Percentiles rank a stretch among this genome's conserved stretches.
These are phyloP conservation scores for Ophiostoma tasmaniense DNA, from an alignment of 2,329 filamentous ascomycete species.

Conservation along the genomic window DNA sequence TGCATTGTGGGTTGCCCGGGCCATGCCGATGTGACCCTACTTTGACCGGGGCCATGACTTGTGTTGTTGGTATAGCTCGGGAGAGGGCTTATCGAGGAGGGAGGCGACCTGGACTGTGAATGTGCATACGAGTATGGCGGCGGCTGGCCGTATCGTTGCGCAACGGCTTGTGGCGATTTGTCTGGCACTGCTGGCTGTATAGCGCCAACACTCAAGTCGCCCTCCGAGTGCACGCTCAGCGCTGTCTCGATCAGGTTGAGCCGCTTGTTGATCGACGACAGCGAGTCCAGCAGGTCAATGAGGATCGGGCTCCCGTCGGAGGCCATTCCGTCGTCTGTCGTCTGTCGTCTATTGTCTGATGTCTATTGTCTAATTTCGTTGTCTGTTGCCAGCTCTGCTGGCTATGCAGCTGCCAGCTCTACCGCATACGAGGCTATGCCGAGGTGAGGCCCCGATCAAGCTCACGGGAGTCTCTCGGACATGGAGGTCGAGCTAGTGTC, in stretches of 20 bases:
- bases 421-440: neutral
- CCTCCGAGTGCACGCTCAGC: neutral
- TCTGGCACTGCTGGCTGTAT: neutral
- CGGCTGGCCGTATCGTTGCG: neutral
- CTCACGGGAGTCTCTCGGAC: neutral
- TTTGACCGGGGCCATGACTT: neutral
- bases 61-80: neutral
- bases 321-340: neutral
- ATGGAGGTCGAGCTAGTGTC: neutral
- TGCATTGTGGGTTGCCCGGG: neutral
- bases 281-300: slow-evolving; percentile 3
- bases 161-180: neutral
- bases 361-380: too few relatives aligned
- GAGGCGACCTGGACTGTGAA: neutral
- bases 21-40: neutral
- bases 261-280: slow-evolving; percentile 4
- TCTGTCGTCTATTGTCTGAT: too few relatives aligned
- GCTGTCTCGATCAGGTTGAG: slow-evolving; percentile 7
- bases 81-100: neutral
- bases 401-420: neutral
- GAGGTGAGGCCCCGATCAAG: neutral
- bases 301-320: slow-evolving; percentile 7
- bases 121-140: neutral
- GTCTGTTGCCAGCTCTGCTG: neutral
- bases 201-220: too few relatives aligned